These are phyloP conservation scores for Potentilla sterilis DNA, from an alignment of 306 rosid species.

Conservation along the genomic window DNA sequence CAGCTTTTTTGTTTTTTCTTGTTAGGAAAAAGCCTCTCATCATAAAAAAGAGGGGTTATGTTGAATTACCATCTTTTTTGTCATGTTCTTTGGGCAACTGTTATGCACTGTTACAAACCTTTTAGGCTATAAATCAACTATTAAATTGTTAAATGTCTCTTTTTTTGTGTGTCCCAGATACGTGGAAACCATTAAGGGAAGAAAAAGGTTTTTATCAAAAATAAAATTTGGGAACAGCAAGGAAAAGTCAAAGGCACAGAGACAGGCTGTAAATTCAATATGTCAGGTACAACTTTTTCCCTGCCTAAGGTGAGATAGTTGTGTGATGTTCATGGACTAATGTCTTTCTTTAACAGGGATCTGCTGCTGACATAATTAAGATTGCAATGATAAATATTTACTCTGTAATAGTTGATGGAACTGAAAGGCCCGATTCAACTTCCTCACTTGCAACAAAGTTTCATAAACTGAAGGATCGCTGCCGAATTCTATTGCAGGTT, in stretches of 20 bases:
- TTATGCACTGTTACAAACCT: conserved; percentile 3
- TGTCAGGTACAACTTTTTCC: conserved; percentile 65
- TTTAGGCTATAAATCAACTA: conserved; percentile 3
- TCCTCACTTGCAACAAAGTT: conserved; percentile 41
- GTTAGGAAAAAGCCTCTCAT: conserved; percentile 2
- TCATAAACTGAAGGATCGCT: conserved; percentile 54
- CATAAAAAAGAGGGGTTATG: background rate
- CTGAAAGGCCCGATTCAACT: conserved; percentile 39
- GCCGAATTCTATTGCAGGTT: conserved; percentile 89
- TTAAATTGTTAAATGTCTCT: conserved; percentile 8
- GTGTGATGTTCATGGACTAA: conserved; percentile 20
- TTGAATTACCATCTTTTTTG: background rate
- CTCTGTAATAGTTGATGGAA: conserved; percentile 45
- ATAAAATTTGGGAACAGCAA: conserved; percentile 66
- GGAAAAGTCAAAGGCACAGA: conserved; percentile 87
- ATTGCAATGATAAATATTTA: conserved; percentile 79
- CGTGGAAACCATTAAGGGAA: conserved; percentile 75
- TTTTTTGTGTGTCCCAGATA: conserved; percentile 50
- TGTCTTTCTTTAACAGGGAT: conserved; percentile 57
- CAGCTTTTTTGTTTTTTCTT: background rate
- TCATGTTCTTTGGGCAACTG: background rate
- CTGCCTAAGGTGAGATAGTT: background rate
- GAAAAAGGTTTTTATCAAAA: conserved; percentile 88
- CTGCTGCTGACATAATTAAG: conserved; percentile 95
- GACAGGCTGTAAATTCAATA: conserved; percentile 96